phyloP scores from a whole-genome alignment of 768 basidiomycete species.

The Dacryopinax primogenitus region DNA sequence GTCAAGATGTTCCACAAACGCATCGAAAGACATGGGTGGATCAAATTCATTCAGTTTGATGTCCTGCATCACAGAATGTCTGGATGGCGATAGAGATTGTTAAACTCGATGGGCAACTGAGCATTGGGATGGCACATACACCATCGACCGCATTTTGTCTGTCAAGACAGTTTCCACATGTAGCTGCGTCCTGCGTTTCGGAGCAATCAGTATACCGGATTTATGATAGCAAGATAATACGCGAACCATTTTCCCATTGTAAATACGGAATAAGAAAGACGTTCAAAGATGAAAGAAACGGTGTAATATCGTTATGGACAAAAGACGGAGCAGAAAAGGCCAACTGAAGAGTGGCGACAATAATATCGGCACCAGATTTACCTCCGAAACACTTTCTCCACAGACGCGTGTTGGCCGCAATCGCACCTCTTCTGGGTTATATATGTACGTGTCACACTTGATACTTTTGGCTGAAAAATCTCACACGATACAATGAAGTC shows the following conservation, averaged over 20 bases:
- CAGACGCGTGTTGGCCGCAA: too few relatives aligned
- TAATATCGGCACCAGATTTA: background rate
- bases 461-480: too few relatives aligned
- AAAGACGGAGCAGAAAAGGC: background rate
- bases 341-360: background rate
- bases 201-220: background rate
- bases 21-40: background rate
- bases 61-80: background rate
- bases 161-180: background rate
- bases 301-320: too few relatives aligned
- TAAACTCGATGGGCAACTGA: background rate
- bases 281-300: too few relatives aligned
- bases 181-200: background rate
- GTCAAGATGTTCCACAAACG: background rate
- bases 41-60: background rate
- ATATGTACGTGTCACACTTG: too few relatives aligned
- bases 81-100: background rate
- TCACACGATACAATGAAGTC: too few relatives aligned
- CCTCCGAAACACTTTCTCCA: background rate
- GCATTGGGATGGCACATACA: background rate
- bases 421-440: too few relatives aligned
- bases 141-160: background rate
- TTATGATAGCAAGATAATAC: background rate
- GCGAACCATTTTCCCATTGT: background rate
- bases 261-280: too few relatives aligned